Evolutionary conservation across 345 rosid genomes (phyloP).

Genomic region (Eucalyptus pauciflora): DNA sequence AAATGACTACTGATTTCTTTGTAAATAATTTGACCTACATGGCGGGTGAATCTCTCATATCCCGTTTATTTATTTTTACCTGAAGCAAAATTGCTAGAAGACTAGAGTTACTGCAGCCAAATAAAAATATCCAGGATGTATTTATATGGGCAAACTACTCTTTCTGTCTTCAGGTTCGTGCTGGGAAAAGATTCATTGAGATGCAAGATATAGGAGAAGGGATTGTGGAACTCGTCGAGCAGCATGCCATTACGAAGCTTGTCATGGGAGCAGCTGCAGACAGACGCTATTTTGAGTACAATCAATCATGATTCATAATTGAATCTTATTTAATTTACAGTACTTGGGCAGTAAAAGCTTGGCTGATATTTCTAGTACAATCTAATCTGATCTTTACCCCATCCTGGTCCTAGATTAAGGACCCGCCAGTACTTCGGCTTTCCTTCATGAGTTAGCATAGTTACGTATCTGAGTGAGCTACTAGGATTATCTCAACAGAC

Average conservation of each 20-base stretch:
- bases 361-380: neutral
- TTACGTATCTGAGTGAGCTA: neutral
- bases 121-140: neutral
- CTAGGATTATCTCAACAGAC: neutral
- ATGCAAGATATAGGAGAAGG: slow-evolving; percentile 47
- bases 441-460: neutral
- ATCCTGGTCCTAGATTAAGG: neutral
- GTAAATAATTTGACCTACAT: neutral
- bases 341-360: neutral
- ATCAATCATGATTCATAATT: neutral
- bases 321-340: neutral
- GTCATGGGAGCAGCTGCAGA: slow-evolving; percentile 84
- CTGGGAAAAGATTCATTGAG: slow-evolving; percentile 24
- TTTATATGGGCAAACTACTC: neutral
- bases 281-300: slow-evolving; percentile 33
- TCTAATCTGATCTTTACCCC: neutral
- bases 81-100: neutral
- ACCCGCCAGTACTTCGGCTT: neutral
- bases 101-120: neutral
- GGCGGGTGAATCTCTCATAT: neutral
- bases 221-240: slow-evolving; percentile 47
- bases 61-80: neutral
- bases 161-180: slow-evolving; percentile 24
- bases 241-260: slow-evolving; percentile 40
- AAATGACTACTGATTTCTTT: neutral